These are phyloP conservation scores for Dendrocalamus sinicus DNA, from an alignment of 176 grass and related monocot genomes.

Conservation along the genomic window DNA sequence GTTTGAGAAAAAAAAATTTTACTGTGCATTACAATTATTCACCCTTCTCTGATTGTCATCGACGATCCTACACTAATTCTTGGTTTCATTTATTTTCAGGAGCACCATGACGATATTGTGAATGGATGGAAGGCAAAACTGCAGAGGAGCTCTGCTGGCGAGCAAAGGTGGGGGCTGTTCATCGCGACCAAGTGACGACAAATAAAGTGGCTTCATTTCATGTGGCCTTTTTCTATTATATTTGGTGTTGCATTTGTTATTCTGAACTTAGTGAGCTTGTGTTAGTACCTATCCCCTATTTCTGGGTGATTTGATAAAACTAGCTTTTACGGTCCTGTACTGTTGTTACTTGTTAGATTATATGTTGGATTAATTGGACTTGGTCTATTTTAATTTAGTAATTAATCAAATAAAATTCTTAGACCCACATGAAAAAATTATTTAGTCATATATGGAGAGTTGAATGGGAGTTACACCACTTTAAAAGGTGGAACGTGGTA, in stretches of 20 bases:
- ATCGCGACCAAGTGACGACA: slow-evolving; percentile 72
- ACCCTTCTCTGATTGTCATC: no score
- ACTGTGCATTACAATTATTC: no score
- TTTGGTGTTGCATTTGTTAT: slow-evolving; percentile 22
- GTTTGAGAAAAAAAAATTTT: no score
- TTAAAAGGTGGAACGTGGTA: no score
- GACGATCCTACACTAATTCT: no score
- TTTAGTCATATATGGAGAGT: no score
- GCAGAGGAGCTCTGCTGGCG: slow-evolving; percentile 77
- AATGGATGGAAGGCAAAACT: slow-evolving; percentile 96
- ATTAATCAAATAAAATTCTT: no score
- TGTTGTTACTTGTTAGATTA: neutral
- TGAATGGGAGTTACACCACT: no score
- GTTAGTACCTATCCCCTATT: neutral
- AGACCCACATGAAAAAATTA: no score
- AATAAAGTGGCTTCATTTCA: slow-evolving; percentile 42
- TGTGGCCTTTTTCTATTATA: neutral
- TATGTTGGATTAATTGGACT: neutral
- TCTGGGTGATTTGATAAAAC: neutral
- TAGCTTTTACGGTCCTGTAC: neutral
- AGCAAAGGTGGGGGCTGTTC: slow-evolving; percentile 97
- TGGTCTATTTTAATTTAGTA: no score
- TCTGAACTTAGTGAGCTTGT: neutral
- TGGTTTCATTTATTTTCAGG: slow-evolving; percentile 51
- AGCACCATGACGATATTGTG: slow-evolving; percentile 85